These are phyloP conservation scores for Mucor sp. DNA, from an alignment of 371 early-diverging fungal genomes.

Conservation along the genomic window DNA sequence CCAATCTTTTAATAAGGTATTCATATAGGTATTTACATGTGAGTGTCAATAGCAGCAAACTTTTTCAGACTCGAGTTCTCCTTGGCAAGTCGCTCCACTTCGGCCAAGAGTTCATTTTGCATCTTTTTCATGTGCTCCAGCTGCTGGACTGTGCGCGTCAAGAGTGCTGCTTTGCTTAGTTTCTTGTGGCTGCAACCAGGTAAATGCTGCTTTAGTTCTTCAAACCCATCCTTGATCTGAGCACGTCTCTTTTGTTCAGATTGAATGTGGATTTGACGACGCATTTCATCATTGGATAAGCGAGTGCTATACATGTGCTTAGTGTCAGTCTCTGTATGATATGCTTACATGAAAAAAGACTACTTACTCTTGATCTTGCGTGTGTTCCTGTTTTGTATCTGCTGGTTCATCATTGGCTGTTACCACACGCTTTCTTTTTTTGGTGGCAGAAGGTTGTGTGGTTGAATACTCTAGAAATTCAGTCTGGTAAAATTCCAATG, in stretches of 20 bases:
- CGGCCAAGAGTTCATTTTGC: conserved; percentile 26
- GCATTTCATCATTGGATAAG: conserved; percentile 23
- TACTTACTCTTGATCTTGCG: conserved; percentile 13
- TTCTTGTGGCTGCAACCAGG: conserved; percentile 38
- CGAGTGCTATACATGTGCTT: background rate
- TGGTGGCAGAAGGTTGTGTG: conserved; percentile 20
- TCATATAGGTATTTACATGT: background rate
- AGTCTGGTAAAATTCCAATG: conserved; percentile 44
- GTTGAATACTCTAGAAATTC: conserved; percentile 49
- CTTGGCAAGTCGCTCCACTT: conserved; percentile 25
- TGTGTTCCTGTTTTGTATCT: background rate
- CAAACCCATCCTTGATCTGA: conserved; percentile 37
- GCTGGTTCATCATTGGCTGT: conserved; percentile 18
- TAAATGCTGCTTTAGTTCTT: conserved; percentile 25
- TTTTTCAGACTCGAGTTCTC: conserved; percentile 43
- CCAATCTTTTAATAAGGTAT: background rate
- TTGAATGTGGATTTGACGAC: conserved; percentile 36
- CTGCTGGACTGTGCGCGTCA: conserved; percentile 35
- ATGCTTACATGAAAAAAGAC: background rate
- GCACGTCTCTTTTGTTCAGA: conserved; percentile 40
- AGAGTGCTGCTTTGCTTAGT: conserved; percentile 41
- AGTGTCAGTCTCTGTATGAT: background rate
- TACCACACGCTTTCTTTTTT: conserved; percentile 26
- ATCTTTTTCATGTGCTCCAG: conserved; percentile 29
- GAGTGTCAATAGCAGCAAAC: conserved; percentile 5